Evolutionary conservation across 2,329 filamentous ascomycete genomes (phyloP), one percentile per base, ranked within the genome.

Genomic region (Periconia macrospinosa): DNA sequence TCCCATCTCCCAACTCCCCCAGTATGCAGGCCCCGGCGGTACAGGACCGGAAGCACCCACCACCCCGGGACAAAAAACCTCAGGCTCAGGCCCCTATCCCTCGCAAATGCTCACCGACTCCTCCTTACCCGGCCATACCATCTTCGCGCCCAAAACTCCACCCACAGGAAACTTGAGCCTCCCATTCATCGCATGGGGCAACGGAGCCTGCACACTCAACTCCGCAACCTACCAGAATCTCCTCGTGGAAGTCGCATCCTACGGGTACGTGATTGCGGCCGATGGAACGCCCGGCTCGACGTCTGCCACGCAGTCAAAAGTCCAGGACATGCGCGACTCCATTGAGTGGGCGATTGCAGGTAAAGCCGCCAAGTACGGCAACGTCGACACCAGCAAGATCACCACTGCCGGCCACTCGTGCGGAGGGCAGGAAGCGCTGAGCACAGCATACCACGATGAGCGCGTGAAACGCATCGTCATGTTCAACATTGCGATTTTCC

Each of bases 401-500:
- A 63, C 58, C 8, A 63, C 58, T 0, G 61, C 58, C 5, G 59
- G 59, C 3, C 61, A 66, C 45, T 59, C 51, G 19, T 64, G 59
- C 41, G 60, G 61, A 11, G 59, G 61, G 14, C 30, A 58, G 41
- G 57, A 63, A 52, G 58, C 57, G 10, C 54, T 60, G 56, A 58
- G 52, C 17, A 60, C 50, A 5, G 59, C 58, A 30, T 64, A 64
- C 19, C 56, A 59, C 40, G 61, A 66, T 47, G 51, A 58, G 2
- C 44, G 52, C 19, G 54, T 64, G 8, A 59, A 61, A 54, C 45
- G 52, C 35, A 56, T 59, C 20, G 56, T 65, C 47, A 48, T 60
- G 51, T 62, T 64, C 42, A 61, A 64, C 33, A 63, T 63, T 45
- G 59, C 60, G 10, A 60, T 55, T 23, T 57, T 64, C 41, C 56